These are phyloP conservation scores for Colletotrichum falcatum DNA, from an alignment of 2,329 filamentous ascomycete genomes.

Conservation along the genomic window DNA sequence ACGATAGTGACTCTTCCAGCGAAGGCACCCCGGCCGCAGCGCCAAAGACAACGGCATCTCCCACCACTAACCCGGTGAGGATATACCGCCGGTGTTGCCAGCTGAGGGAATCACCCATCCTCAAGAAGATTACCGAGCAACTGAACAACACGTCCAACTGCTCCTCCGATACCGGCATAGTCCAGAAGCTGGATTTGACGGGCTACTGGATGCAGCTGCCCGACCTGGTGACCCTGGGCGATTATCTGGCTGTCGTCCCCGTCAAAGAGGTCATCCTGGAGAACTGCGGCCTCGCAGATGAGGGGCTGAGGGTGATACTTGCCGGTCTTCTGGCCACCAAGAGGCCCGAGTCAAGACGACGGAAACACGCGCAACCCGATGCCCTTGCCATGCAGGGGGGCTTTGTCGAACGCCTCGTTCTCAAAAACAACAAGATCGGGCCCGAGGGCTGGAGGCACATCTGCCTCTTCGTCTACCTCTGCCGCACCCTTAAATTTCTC, in stretches of 20 bases:
- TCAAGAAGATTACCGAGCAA: slow-evolving; percentile 93
- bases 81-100: slow-evolving; percentile 97
- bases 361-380: slow-evolving; percentile 55
- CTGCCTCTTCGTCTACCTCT: slow-evolving; percentile 90
- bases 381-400: slow-evolving; percentile 68
- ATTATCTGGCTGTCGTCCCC: slow-evolving; percentile 94
- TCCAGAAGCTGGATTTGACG: slow-evolving; percentile 85
- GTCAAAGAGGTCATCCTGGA: slow-evolving; percentile 88
- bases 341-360: slow-evolving; percentile 68
- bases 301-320: slow-evolving; percentile 86
- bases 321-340: slow-evolving; percentile 87
- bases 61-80: slow-evolving; percentile 89
- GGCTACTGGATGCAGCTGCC: slow-evolving; percentile 85
- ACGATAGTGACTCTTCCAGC: slow-evolving; percentile 72
- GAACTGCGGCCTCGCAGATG: slow-evolving; percentile 87
- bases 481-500: slow-evolving; percentile 84
- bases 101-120: slow-evolving; percentile 88
- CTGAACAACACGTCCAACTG: slow-evolving; percentile 78
- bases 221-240: slow-evolving; percentile 88
- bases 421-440: slow-evolving; percentile 94
- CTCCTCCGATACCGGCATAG: slow-evolving; percentile 76
- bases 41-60: slow-evolving; percentile 66
- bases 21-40: slow-evolving; percentile 62
- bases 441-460: slow-evolving; percentile 92
- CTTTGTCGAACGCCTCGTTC: slow-evolving; percentile 84